Base-by-base conservation (phyloP, 192 early-diverging fungal genomes). In the Lobulomyces angularis region DNA sequence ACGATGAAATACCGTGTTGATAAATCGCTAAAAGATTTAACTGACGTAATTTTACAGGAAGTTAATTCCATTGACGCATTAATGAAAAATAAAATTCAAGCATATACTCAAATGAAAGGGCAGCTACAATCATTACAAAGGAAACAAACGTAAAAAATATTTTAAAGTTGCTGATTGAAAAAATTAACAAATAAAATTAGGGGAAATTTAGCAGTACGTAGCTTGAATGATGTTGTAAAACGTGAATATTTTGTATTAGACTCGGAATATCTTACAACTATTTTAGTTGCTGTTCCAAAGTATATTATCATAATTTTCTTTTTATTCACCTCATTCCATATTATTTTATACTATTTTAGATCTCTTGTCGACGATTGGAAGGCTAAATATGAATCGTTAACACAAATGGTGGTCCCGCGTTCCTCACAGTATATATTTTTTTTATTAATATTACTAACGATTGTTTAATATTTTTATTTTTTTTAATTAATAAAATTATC, bases 1-100 rank as follows among this genome's bases (percentile, higher is more conserved):
- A 84, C 80, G 12, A 82, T 92, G 77, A 95, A 94, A 62, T 99
- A 91, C 59, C 69, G 95, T 32, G 79, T 80, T 1, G 95, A 99
- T 62, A 88, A 90, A 60, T 73, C 85, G 5, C 61, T 99, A 50
- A 63, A 73, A 36, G 95, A 97, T 53, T 71, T 93, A 18, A 61
- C 81, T 0, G 70, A 80, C 23, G 59, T 79, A 48, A 75, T 99
- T 28, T 12, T n/a, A 17, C 41, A 89, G 85, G 87, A 90, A 64
- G 86, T 97, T 46, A 75, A 66, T 8, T 55, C 73, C 16, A 87
- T 95, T 35, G 95, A 99, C 44, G 71, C 63, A 24, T 53, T 85
- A 37, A 86, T 97, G 77, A 97, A 96, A 52, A 77, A 59, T 22
- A 95, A 96, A 67, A 55, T 91, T 61, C 74, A 76, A 37, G 74